Base-by-base conservation (phyloP, 2,329 filamentous ascomycete genomes). In the Xylaria digitata region DNA sequence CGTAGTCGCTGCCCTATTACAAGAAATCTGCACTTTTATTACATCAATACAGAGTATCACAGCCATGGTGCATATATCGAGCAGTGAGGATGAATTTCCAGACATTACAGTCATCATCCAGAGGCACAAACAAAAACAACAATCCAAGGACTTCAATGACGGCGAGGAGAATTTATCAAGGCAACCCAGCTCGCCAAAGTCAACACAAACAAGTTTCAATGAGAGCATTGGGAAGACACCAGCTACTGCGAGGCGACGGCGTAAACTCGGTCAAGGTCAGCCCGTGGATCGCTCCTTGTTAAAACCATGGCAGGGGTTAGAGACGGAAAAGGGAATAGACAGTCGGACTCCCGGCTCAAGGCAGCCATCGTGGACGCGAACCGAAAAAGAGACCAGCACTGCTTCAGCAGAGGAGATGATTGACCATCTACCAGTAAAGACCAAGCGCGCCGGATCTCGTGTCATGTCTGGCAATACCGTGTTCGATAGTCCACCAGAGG, bases 61-160 rank as follows among this genome's bases (percentile, higher is more conserved):
- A 49, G 66, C 52, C 23, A 73, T 76, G 70, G 63, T 60, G 42
- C 66, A 70, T 63, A 46, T 45, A 40, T 72, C 68, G 7, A 69
- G 62, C 48, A 72, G 67, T 59, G 80, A 82, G 21, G 81, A 84
- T 48, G 82, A 83, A 40, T 78, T 83, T 30, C 81, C 82, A 1
- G 80, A 81, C 40, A 64, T 82, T 26, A 75, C 78, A 45, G 74
- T 76, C 1, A 65, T 82, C 8, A 52, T 76, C 65, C 68, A 65
- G 54, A 69, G 61, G 23, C 68, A 73, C 23, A 74, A 70, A 65
- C 65, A 69, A 71, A 63, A 58, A 55, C 53, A 30, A 50, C 60
- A 55, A 26, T 26, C 21, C 26, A 59, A 60, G 21, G 61, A 57
- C 9, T 50, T 19, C n/a, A 32, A 61, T 26, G 55, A 42, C 11